Base-by-base conservation (phyloP, 2,329 filamentous ascomycete genomes). In the Zopfia rhizophila region DNA sequence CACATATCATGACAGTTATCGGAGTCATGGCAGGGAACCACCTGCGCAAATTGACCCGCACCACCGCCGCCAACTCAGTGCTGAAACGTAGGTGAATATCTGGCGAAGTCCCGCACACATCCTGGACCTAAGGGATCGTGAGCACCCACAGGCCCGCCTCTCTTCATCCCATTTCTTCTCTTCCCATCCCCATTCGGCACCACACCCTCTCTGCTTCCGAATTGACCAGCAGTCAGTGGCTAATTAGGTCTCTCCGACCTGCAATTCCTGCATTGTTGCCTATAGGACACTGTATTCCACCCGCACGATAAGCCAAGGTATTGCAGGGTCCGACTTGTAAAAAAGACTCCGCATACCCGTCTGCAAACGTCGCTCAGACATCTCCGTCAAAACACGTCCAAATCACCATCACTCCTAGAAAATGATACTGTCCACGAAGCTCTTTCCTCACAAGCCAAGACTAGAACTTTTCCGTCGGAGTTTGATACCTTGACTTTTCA, bases 371-470 rank as follows among this genome's bases (percentile, higher is more conserved):
- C 61, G 60, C 64, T 64, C 65, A 66, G 56, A 55, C 55, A 55
- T 57, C 56, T 53, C 56, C 52, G 55, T 58, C 63, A 64, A n/a
- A 58, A 57, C 60, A 53, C 57, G 51, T 58, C 55, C 56, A 56
- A 53, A 55, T 48, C 60, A 60, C 58, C 55, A n/a, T n/a, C n/a
- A n/a, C n/a, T 64, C 57, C 61, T 46, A 54, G 50, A 72, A 70
- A 69, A 73, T 73, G 70, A 69, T 67, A 72, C 58, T 70, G 64
- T 68, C 66, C 61, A 60, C 65, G 58, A 68, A 70, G 49, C 60
- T 58, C 52, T 63, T 63, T 44, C 63, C 63, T 56, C 62, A 58
- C 45, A 65, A 58, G 58, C 55, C 56, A 52, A 66, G 60, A 57
- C 56, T 53, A 51, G 61, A 58, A 58, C 61, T 60, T 57, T 53